phyloP scores from a whole-genome alignment of 2,329 filamentous ascomycete genomes.

The Neocatenulostroma microsporum region DNA sequence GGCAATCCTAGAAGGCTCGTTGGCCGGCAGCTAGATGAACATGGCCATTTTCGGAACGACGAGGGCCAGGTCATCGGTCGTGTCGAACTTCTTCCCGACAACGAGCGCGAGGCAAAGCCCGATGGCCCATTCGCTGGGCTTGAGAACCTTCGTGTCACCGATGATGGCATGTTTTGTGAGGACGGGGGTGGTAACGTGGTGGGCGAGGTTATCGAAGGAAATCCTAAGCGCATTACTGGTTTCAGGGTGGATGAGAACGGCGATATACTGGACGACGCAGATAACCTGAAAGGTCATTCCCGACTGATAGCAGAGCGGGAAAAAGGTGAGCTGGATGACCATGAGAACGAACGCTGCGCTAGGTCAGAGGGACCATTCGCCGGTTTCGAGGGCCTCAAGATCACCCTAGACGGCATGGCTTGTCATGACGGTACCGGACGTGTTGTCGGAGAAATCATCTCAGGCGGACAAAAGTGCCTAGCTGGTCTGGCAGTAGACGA shows the following conservation, averaged over 20 bases:
- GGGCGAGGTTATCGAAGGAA: conserved; percentile 50
- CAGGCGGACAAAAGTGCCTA: conserved; percentile 54
- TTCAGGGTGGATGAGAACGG: conserved; percentile 52
- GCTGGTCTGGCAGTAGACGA: conserved; percentile 49
- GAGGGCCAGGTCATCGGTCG: conserved; percentile 62
- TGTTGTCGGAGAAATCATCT: conserved; percentile 46
- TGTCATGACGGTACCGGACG: conserved; percentile 46
- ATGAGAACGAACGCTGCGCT: conserved; percentile 54
- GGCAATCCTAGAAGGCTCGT: conserved; percentile 56
- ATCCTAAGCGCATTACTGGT: conserved; percentile 53
- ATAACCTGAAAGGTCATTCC: conserved; percentile 54
- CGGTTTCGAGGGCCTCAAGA: conserved; percentile 50
- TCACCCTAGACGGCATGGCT: conserved; percentile 51
- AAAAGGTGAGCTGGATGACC: conserved; percentile 60
- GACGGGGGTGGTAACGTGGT: conserved; percentile 46
- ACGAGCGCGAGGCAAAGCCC: conserved; percentile 49
- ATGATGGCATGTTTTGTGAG: conserved; percentile 43
- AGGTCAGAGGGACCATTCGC: conserved; percentile 53
- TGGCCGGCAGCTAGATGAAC: conserved; percentile 62
- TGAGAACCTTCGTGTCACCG: conserved; percentile 41
- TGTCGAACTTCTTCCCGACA: conserved; percentile 59
- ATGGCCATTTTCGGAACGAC: conserved; percentile 65
- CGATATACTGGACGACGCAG: conserved; percentile 54
- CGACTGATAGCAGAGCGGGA: conserved; percentile 44
- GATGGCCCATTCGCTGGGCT: conserved; percentile 46